Base-by-base conservation (phyloP, 441 rosid species). In the Euphorbia corollata region DNA sequence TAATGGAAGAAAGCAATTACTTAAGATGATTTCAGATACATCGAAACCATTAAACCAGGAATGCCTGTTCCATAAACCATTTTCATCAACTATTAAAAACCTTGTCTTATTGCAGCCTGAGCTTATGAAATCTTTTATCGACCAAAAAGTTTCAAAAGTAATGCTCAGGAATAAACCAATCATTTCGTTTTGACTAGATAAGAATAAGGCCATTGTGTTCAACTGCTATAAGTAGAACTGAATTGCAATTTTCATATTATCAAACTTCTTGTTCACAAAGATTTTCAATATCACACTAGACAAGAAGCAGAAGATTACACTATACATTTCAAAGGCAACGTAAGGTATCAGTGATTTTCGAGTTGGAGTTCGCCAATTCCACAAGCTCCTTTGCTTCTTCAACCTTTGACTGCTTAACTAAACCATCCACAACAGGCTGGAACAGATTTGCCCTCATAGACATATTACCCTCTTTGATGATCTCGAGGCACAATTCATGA, bases 331-430 rank as follows among this genome's bases (percentile, higher is more conserved):
- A 22, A 53, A 36, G 85, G 80, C 59, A 61, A 65, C 66, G 71
- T 59, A 85, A 75, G 53, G 72, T 66, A 64, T 78, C 76, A 19
- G 13, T 72, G 59, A 75, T 13, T 59, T 75, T 60, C 71, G 67
- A 78, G 39, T 41, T 76, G 68, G 78, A 78, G 0, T 68, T 61
- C 8, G 78, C 80, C 24, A 83, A 82, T 61, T 84, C 66, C 64
- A 82, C 80, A 16, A 88, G 69, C 75, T 80, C 71, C 79, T 74
- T 65, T 10, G 88, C 92, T 59, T 86, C 86, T 20, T 79, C 68
- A 63, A 66, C 39, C 80, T 71, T 85, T 5, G 83, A 81, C 57
- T 68, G 81, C 70, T 82, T 77, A 58, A 81, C 84, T 79, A 88
- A 73, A 38, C 54, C 67, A 74, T 88, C 80, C 61, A 90, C 82